Evolutionary conservation across 306 rosid genomes (phyloP).

Genomic region (Casuarina glauca): DNA sequence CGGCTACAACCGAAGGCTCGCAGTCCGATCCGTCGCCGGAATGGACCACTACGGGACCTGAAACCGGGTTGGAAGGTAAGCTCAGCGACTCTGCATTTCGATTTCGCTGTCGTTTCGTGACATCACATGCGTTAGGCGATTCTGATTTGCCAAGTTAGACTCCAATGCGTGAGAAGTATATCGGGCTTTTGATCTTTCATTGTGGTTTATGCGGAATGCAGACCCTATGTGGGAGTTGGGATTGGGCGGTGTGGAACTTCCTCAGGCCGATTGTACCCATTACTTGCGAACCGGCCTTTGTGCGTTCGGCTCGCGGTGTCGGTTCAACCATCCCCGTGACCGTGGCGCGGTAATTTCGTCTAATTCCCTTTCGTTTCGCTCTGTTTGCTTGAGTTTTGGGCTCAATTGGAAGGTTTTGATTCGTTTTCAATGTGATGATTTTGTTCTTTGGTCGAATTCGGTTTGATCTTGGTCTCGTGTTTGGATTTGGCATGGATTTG

Average conservation of each 20-base stretch:
- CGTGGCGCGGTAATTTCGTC: constrained; percentile 63
- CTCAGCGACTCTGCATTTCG: constrained; percentile 42
- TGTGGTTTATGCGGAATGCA: constrained; percentile 47
- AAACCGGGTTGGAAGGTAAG: constrained; percentile 62
- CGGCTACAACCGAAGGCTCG: constrained; percentile 54
- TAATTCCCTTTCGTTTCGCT: constrained; percentile 4
- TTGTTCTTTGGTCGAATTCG: constrained; percentile 19
- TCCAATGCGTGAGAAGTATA: constrained; percentile 40
- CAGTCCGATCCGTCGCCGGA: constrained; percentile 90
- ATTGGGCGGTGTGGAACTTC: constrained; percentile 64
- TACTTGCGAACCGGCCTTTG: constrained; percentile 84
- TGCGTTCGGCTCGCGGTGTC: constrained; percentile 92
- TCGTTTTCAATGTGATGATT: constrained; percentile 26
- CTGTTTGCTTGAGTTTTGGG: constrained; percentile 17
- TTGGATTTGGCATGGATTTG: constrained; percentile 24
- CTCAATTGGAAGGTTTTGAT: constrained; percentile 31
- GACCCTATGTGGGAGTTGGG: constrained; percentile 67
- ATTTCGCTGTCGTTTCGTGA: constrained; percentile 18
- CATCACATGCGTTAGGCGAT: constrained; percentile 22
- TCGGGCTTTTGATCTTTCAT: constrained; percentile 43
- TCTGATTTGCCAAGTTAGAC: constrained; percentile 42
- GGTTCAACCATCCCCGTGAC: constrained; percentile 97
- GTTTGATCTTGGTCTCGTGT: constrained; percentile 39
- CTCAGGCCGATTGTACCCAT: constrained; percentile 70
- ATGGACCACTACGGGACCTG: constrained; percentile 59